phyloP scores from a whole-genome alignment of 352 stramenopile species.

The Phytopythium mirpurense region DNA sequence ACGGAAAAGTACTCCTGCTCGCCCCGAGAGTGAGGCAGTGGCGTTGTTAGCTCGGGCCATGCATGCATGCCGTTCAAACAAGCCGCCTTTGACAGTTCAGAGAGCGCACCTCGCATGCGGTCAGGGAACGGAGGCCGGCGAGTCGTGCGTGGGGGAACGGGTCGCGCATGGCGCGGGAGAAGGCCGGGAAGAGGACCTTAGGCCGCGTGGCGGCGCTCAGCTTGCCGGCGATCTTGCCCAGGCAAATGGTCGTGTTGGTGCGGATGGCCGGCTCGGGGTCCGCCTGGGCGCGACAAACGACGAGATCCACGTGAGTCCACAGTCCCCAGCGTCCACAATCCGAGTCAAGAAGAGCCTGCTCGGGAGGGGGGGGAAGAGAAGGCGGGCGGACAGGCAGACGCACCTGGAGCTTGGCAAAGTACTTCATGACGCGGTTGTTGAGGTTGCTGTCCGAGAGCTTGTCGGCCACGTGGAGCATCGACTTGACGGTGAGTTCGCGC shows the following conservation, averaged over 20 bases:
- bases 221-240: constrained; percentile 85
- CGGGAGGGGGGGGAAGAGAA: too few species aligned
- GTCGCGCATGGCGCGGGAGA: constrained; percentile 77
- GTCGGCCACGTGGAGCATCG: constrained; percentile 88
- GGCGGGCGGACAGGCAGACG: not conserved
- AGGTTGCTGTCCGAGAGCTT: constrained; percentile 89
- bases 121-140: constrained; percentile 76
- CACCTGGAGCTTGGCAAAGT: constrained; percentile 89
- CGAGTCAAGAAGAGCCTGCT: too few species aligned
- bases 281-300: too few species aligned
- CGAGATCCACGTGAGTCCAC: too few species aligned
- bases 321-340: too few species aligned
- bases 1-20: constrained; percentile 69
- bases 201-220: constrained; percentile 82
- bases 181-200: constrained; percentile 88
- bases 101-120: constrained; percentile 75
- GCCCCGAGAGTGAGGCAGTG: too few species aligned
- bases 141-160: constrained; percentile 87
- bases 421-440: constrained; percentile 91
- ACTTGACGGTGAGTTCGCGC: constrained; percentile 90
- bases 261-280: constrained; percentile 89
- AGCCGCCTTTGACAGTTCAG: too few species aligned
- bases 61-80: too few species aligned
- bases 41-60: too few species aligned
- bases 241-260: constrained; percentile 92